Base-by-base conservation (phyloP, 495 filamentous ascomycete species). In the Aspergillus mulundensis region DNA sequence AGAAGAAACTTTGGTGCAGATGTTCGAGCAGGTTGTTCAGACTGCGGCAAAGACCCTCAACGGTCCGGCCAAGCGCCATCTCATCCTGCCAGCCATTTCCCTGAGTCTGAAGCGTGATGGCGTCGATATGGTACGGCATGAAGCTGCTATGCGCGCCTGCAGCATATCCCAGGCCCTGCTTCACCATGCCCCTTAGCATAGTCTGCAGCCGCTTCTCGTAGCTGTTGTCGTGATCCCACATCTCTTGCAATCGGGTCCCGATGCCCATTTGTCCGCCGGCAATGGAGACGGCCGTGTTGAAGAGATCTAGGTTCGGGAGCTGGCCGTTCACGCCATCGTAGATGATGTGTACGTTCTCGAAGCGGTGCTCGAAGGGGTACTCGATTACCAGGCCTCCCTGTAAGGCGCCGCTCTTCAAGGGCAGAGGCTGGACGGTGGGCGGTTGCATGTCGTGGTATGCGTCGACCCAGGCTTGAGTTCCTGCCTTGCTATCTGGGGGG, bases 1-100 rank as follows among this genome's bases (percentile, higher is more conserved):
- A 97, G 79, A 98, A 98, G 79, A 97, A 98, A 66, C 90, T 96
- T 76, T 98, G 94, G 65, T 98, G 94, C 57, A 98, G 82, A 68
- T 97, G 91, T 72, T 98, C 94, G 15, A 98, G 80, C 50, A 98
- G 72, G 66, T 98, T 98, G 72, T 98, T 98, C 69, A 98, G 73
- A 63, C 89, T 95, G 53, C 94, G 80, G 64, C 92, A 95, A 8
- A 92, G 77, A 66, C 90, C 88, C 71, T 98, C 94, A 2, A 97
- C 78, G 0, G 91, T 87, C 32, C 93, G 80, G 8, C 95, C 94
- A 61, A 98, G 79, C 19, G 86, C 87, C 89, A 97, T 97, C 70
- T 97, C 94, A 66, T 98, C 94, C 65, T 97, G 91, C 87, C 90
- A 93, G 34, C 95, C 95, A 19, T 91, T 78, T 15, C 94, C 94